phyloP scores from a whole-genome alignment of 2,329 filamentous ascomycete genomes.

The Sarocladiaceae sp. region DNA sequence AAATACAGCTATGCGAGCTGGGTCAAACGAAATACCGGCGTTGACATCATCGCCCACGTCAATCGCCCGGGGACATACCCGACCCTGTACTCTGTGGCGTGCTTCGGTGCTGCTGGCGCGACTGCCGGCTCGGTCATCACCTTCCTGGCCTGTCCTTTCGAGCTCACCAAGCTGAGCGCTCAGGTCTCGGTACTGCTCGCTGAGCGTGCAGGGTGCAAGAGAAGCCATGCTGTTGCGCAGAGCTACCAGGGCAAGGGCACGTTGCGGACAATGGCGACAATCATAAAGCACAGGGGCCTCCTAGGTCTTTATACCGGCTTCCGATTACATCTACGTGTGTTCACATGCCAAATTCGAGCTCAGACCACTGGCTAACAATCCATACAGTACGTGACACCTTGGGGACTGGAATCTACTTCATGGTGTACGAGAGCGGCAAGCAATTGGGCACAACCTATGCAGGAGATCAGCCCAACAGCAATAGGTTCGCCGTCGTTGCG shows the following conservation, averaged over 20 bases:
- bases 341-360: not conserved
- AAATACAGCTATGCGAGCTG: conserved; percentile 68
- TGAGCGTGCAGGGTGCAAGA: conserved; percentile 28
- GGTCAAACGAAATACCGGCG: conserved; percentile 59
- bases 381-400: conserved; percentile 70
- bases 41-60: conserved; percentile 67
- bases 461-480: conserved; percentile 66
- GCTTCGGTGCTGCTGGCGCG: conserved; percentile 72
- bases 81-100: conserved; percentile 64
- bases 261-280: conserved; percentile 67
- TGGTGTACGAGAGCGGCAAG: conserved; percentile 82
- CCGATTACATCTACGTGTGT: conserved; percentile 67
- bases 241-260: conserved; percentile 77
- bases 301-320: conserved; percentile 76
- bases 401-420: conserved; percentile 80
- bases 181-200: conserved; percentile 78
- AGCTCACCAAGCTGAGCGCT: conserved; percentile 82
- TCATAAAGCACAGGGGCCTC: conserved; percentile 67
- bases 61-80: conserved; percentile 65
- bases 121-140: conserved; percentile 76
- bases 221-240: conserved; percentile 53
- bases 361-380: conserved; percentile 11
- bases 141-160: conserved; percentile 77
- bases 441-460: conserved; percentile 71
- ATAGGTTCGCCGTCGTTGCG: conserved; percentile 69